Percentiles rank a stretch among this genome's conserved stretches.
Evolutionary conservation across 257 asterid species (phyloP).

Genomic region (Petunia axillaris): DNA sequence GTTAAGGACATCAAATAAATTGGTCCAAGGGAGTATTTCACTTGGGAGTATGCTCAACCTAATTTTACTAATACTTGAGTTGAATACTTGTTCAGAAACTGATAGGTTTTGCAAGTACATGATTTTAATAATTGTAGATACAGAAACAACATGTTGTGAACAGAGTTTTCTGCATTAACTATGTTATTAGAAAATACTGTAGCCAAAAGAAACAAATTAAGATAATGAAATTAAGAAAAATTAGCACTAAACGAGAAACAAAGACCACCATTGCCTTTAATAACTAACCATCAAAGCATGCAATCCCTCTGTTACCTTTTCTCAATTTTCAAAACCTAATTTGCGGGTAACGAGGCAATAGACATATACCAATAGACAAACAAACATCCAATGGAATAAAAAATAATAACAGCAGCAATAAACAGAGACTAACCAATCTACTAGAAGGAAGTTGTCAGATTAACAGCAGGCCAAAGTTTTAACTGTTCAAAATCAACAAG

Average conservation of each 20-base stretch:
- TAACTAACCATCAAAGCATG: background rate
- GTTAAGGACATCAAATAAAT: too few relatives aligned
- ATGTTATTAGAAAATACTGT: background rate
- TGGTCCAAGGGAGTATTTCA: too few relatives aligned
- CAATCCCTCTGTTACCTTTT: background rate
- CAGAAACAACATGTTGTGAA: too few relatives aligned
- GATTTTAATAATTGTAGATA: too few relatives aligned
- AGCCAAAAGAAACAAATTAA: background rate
- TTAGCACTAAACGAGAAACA: background rate
- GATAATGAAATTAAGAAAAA: background rate
- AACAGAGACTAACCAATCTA: background rate
- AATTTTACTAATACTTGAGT: too few relatives aligned
- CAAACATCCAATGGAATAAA: background rate
- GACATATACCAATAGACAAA: background rate
- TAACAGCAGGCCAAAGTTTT: background rate
- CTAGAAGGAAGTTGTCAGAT: conserved; percentile 18
- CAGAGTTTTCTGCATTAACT: background rate
- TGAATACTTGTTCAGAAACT: too few relatives aligned
- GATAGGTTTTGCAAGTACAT: too few relatives aligned
- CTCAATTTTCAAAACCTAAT: background rate
- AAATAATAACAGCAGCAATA: background rate
- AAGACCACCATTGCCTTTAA: background rate
- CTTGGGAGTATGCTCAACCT: too few relatives aligned
- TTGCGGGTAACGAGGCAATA: background rate
- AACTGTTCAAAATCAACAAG: background rate